These are phyloP conservation scores for Penicillium canariense DNA, from an alignment of 495 filamentous ascomycete genomes.

Conservation along the genomic window DNA sequence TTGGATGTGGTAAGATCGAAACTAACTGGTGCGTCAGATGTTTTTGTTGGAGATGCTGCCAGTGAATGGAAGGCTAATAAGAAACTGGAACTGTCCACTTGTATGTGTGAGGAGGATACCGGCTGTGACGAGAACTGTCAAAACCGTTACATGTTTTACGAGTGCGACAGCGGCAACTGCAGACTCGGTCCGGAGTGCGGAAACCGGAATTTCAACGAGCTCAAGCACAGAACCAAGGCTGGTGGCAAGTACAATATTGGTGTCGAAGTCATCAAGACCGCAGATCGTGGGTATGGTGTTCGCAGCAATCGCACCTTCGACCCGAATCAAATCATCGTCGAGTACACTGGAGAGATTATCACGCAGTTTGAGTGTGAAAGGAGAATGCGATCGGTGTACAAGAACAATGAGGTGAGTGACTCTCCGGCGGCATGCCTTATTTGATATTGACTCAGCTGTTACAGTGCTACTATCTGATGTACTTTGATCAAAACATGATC, in stretches of 20 bases:
- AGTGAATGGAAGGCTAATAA: slow-evolving; percentile 79
- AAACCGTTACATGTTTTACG: slow-evolving; percentile 94
- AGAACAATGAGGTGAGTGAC: slow-evolving; percentile 75
- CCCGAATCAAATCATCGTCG: slow-evolving; percentile 92
- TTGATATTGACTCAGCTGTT: slow-evolving; percentile 13
- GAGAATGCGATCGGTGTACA: slow-evolving; percentile 88
- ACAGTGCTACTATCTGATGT: slow-evolving; percentile 96
- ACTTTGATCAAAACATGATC: slow-evolving; percentile 97
- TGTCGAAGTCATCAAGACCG: slow-evolving; percentile 90
- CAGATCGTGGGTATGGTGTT: slow-evolving; percentile 85
- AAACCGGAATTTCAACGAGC: slow-evolving; percentile 82
- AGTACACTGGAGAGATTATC: slow-evolving; percentile 97
- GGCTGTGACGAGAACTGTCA: slow-evolving; percentile 89
- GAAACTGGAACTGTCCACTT: slow-evolving; percentile 70
- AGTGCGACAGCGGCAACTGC: slow-evolving; percentile 91
- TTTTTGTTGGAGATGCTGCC: slow-evolving; percentile 88
- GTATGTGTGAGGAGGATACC: slow-evolving; percentile 72
- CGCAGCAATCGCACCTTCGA: slow-evolving; percentile 85
- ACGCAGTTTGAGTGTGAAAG: slow-evolving; percentile 89
- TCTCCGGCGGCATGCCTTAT: neutral
- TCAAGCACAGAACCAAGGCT: slow-evolving; percentile 70
- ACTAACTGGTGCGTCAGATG: slow-evolving; percentile 55
- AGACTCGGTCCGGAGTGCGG: slow-evolving; percentile 69
- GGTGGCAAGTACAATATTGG: slow-evolving; percentile 85
- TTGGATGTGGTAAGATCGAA: neutral